These are phyloP conservation scores for Zymoseptoria crescenta DNA, from an alignment of 2,329 filamentous ascomycete genomes.

Conservation along the genomic window DNA sequence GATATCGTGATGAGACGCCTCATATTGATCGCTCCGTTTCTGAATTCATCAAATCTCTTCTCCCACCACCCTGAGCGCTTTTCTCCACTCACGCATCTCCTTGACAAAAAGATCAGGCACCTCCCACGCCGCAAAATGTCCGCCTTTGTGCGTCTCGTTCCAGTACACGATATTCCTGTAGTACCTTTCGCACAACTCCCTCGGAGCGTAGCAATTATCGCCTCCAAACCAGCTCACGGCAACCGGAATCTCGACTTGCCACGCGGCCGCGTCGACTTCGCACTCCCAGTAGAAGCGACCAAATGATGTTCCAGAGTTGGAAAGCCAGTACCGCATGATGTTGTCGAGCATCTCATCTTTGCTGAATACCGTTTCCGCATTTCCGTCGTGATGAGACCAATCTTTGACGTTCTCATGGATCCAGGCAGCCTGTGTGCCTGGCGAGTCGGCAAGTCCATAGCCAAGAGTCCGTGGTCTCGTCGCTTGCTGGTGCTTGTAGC, in stretches of 20 bases:
- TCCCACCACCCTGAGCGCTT: background rate
- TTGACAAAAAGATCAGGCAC: slow-evolving; percentile 6
- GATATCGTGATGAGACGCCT: too few relatives aligned
- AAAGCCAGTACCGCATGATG: slow-evolving; percentile 24
- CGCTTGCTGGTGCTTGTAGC: slow-evolving; percentile 7
- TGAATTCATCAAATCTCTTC: too few relatives aligned
- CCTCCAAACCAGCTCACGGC: slow-evolving; percentile 16
- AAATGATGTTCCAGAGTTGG: slow-evolving; percentile 22
- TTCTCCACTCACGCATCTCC: slow-evolving; percentile 4
- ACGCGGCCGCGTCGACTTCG: slow-evolving; percentile 16
- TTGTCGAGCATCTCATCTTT: slow-evolving; percentile 25
- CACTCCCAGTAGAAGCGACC: slow-evolving; percentile 22
- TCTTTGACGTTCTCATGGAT: slow-evolving; percentile 18
- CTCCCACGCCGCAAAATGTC: slow-evolving; percentile 15
- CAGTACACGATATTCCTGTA: slow-evolving; percentile 10
- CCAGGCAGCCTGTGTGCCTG: slow-evolving; percentile 17
- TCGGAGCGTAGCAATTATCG: slow-evolving; percentile 11
- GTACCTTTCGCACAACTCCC: slow-evolving; percentile 13
- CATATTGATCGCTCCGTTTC: too few relatives aligned
- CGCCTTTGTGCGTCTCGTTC: slow-evolving; percentile 10
- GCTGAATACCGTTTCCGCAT: slow-evolving; percentile 18
- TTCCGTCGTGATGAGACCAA: slow-evolving; percentile 11
- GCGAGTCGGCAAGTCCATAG: slow-evolving; percentile 18
- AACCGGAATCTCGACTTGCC: slow-evolving; percentile 20
- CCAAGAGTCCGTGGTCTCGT: slow-evolving; percentile 7